These are phyloP conservation scores for Plasmodium gallinaceum DNA, from an alignment of 169 alveolate species.

Conservation along the genomic window DNA sequence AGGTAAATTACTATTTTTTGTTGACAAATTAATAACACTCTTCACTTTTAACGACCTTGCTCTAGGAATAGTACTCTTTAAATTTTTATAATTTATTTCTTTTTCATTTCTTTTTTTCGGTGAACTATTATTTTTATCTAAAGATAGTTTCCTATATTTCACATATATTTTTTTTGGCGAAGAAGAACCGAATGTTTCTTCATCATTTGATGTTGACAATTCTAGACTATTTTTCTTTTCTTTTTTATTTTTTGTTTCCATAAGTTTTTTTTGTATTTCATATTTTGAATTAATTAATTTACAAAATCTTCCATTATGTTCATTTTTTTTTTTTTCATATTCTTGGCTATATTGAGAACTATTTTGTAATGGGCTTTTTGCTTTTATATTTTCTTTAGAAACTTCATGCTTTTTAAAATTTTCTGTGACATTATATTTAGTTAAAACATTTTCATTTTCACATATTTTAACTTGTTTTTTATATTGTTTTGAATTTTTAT, in stretches of 20 bases:
- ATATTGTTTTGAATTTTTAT: slow-evolving; percentile 11
- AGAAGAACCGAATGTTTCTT: slow-evolving; percentile 1
- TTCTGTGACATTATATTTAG: slow-evolving; percentile 52
- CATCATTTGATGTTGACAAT: slow-evolving; percentile 29
- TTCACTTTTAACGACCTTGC: slow-evolving; percentile 42
- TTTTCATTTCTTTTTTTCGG: slow-evolving; percentile 33
- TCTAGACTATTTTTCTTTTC: slow-evolving; percentile 3
- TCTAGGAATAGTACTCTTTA: slow-evolving; percentile 29
- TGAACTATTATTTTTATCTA: slow-evolving; percentile 12
- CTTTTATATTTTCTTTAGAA: slow-evolving; percentile 43
- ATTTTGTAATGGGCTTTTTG: not conserved
- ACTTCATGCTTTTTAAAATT: slow-evolving; percentile 18
- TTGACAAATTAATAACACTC: slow-evolving; percentile 40
- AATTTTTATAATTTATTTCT: slow-evolving; percentile 19
- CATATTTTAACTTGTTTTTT: slow-evolving; percentile 67
- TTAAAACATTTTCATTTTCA: slow-evolving; percentile 55
- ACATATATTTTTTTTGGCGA: slow-evolving; percentile 18
- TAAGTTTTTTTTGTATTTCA: slow-evolving; percentile 22
- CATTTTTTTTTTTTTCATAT: slow-evolving; percentile 26
- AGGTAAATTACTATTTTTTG: slow-evolving; percentile 31
- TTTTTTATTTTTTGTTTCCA: slow-evolving; percentile 29
- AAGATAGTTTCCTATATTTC: slow-evolving; percentile 19
- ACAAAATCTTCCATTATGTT: slow-evolving; percentile 33
- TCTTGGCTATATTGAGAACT: slow-evolving; percentile 10
- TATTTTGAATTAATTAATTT: slow-evolving; percentile 14